These are phyloP conservation scores for Symbiodinium pilosum DNA, from an alignment of 73 alveolate genomes.

Conservation along the genomic window DNA sequence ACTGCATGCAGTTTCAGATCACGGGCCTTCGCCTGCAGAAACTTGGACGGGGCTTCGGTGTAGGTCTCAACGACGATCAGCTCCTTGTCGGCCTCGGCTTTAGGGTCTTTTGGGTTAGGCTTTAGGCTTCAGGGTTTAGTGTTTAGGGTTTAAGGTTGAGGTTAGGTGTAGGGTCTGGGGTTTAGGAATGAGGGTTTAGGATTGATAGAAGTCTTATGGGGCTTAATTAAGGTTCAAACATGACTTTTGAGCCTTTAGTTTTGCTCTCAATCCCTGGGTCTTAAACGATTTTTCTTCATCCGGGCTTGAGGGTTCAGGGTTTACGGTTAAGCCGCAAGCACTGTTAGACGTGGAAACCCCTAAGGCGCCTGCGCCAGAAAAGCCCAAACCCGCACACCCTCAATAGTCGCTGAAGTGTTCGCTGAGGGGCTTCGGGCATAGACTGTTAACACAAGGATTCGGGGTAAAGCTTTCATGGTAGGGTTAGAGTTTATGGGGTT, in stretches of 20 bases:
- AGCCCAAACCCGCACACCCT: too few species aligned
- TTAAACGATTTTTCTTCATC: too few species aligned
- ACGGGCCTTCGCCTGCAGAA: not conserved
- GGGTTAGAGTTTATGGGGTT: too few species aligned
- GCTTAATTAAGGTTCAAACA: too few species aligned
- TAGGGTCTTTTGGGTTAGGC: not conserved
- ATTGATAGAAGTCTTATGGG: not conserved
- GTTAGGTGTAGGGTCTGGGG: not conserved
- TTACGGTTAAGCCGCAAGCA: not conserved
- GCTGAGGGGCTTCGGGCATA: too few species aligned
- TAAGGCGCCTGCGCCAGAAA: too few species aligned
- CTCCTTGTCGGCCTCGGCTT: constrained; percentile 12
- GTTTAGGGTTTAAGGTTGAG: not conserved
- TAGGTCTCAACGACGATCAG: constrained; percentile 54
- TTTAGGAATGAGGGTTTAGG: not conserved
- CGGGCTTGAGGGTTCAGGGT: not conserved
- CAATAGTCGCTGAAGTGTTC: too few species aligned
- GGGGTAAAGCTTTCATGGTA: too few species aligned
- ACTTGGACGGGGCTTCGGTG: not conserved
- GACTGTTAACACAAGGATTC: not conserved
- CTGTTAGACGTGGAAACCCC: too few species aligned
- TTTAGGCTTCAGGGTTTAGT: not conserved
- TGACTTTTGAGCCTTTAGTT: too few species aligned
- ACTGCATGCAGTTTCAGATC: too few species aligned
- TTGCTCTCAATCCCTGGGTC: not conserved